phyloP scores from a whole-genome alignment of 495 filamentous ascomycete genomes.

The Evernia prunastri region DNA sequence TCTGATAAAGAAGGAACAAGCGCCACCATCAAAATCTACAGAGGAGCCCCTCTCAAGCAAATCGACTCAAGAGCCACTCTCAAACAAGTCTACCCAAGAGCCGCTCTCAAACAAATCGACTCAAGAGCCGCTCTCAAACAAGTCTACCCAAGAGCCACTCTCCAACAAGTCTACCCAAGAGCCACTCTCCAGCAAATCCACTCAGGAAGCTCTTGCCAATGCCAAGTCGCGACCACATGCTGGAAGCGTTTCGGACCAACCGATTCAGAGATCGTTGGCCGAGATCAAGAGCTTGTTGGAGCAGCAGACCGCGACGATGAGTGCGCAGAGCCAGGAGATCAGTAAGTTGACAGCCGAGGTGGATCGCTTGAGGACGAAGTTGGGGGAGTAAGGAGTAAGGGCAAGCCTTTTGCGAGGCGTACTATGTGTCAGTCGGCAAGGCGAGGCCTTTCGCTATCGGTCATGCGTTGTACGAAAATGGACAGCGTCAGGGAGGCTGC shows the following conservation, averaged over 20 bases:
- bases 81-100: slow-evolving; percentile 9
- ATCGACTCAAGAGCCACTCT: not conserved
- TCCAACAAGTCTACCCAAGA: slow-evolving; percentile 12
- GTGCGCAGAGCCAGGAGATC: slow-evolving; percentile 56
- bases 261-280: slow-evolving; percentile 33
- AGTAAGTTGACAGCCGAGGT: slow-evolving; percentile 58
- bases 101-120: not conserved
- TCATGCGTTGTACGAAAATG: not conserved
- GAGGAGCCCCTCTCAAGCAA: slow-evolving; percentile 9
- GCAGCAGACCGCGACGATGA: slow-evolving; percentile 56
- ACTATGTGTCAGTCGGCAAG: not conserved
- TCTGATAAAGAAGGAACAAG: slow-evolving; percentile 12
- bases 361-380: slow-evolving; percentile 58
- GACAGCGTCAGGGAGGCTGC: not conserved
- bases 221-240: slow-evolving; percentile 7
- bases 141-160: slow-evolving; percentile 8
- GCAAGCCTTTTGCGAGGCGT: not conserved
- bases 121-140: not conserved
- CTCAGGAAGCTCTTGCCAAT: not conserved
- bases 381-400: slow-evolving; percentile 17
- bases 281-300: slow-evolving; percentile 62
- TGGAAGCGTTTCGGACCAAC: slow-evolving; percentile 12
- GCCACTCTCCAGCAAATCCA: slow-evolving; percentile 6
- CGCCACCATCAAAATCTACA: slow-evolving; percentile 15
- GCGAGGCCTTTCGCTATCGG: not conserved